A percentile compares a stretch with the other conserved stretches of the same genome.
phyloP scores from a whole-genome alignment of 129 eudicot genomes.

The carrot (Daucus carota) region DH1_v3.0 NC_030382.2:29201001-29201500 shows the following conservation, averaged over 20 bases:
- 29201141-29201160: slow-evolving; percentile 3
- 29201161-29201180: slow-evolving; percentile 1
- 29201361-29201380: background rate
- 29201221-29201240: background rate
- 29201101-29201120: background rate
- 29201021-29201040: slow-evolving; percentile 1
- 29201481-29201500: background rate
- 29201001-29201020: background rate
- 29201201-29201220: background rate
- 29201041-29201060: background rate
- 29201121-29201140: background rate
- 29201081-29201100: background rate
- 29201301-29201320: background rate
- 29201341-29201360: background rate
- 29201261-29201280: background rate
- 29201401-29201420: background rate
- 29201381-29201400: background rate
- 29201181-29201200: background rate
- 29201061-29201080: background rate
- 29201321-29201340: background rate
- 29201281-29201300: background rate
- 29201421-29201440: background rate
- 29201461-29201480: background rate
- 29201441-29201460: background rate
- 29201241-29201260: background rate